Evolutionary conservation across 2,329 filamentous ascomycete genomes (phyloP), one percentile per base, ranked within the genome.

Genomic region (Aspergillus niger): DNA sequence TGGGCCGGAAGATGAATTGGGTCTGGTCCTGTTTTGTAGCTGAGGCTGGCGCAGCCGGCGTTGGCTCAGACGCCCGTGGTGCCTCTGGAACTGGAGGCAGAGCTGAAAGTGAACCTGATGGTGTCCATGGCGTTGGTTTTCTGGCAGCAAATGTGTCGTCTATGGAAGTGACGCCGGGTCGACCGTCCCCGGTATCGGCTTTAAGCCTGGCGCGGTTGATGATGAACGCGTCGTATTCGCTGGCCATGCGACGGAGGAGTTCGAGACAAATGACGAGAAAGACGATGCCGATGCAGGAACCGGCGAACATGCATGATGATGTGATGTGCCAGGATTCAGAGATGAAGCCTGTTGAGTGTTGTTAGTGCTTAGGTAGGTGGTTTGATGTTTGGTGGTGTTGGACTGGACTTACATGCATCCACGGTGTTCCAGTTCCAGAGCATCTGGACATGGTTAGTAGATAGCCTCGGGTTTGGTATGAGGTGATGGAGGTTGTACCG

Each of bases 241-340:
- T 88, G 65, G 85, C 82, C 24, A 83, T 68, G 30, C 91, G 88
- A 53, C 91, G 89, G 22, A 95, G 82, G 59, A 88, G 79, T 71
- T 95, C 91, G 67, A 95, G 87, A 5, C 78, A 70, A 55, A 94
- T 82, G 66, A 90, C 89, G 56, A 96, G 86, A n/a, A 89, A 78
- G 63, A 92, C 81, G 38, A 92, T 87, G 62, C 89, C 91, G 70
- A 96, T 88, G 78, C 91, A 95, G 55, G 88, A 90, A 22, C 89
- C 91, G 51, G 89, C 91, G 72, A 96, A 94, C 83, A 89, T 89
- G 73, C 84, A 87, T 2, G 75, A 77, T 24, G 87, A 89, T 15
- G 79, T 87, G 73, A 94, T 84, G 70, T 87, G 87, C 91, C 91
- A 95, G 22, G 82, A 81, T 7, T 73, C 68, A 24, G 89, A 78